Percentiles rank a stretch among this genome's conserved stretches.
Evolutionary conservation across 768 basidiomycete genomes (phyloP).

Genomic region (Melanogaster broomeanus): DNA sequence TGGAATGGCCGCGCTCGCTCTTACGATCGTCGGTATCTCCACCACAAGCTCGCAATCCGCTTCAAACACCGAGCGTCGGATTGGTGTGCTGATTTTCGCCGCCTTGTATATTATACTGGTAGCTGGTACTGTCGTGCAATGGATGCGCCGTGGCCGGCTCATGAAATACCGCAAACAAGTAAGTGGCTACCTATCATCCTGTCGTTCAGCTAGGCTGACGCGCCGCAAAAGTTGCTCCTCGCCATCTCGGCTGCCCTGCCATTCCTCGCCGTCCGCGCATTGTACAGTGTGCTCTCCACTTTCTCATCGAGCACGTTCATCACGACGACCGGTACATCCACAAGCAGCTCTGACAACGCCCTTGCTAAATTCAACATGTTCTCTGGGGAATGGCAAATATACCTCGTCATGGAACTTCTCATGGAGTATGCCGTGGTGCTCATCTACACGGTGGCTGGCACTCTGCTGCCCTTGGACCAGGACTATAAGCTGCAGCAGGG

Average conservation of each 20-base stretch:
- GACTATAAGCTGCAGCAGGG: constrained; percentile 28
- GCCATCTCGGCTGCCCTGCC: constrained; percentile 59
- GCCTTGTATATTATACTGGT: constrained; percentile 44
- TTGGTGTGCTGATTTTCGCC: constrained; percentile 36
- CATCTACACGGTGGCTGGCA: constrained; percentile 41
- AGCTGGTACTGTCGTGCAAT: constrained; percentile 48
- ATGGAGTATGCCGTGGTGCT: constrained; percentile 57
- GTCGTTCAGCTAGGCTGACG: constrained; percentile 8
- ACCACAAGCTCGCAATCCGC: constrained; percentile 15
- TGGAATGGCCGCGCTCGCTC: constrained; percentile 27
- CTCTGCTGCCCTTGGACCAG: constrained; percentile 28
- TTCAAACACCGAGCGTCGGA: constrained; percentile 32
- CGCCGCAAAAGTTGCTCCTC: constrained; percentile 47
- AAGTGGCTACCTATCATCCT: constrained; percentile 27
- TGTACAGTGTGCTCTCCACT: constrained; percentile 57
- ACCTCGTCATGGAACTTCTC: constrained; percentile 56
- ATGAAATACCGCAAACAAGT: constrained; percentile 29
- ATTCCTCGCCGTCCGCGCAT: constrained; percentile 50
- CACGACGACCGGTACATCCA: constrained; percentile 30
- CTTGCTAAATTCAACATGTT: constrained; percentile 58
- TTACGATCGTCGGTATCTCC: constrained; percentile 36
- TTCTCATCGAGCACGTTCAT: constrained; percentile 50
- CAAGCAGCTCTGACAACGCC: constrained; percentile 20
- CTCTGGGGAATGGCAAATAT: constrained; percentile 59
- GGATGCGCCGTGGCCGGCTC: constrained; percentile 47